Conservation (phyloP, 192 early-diverging fungal genomes). For the Linnemannia zychae region DNA sequence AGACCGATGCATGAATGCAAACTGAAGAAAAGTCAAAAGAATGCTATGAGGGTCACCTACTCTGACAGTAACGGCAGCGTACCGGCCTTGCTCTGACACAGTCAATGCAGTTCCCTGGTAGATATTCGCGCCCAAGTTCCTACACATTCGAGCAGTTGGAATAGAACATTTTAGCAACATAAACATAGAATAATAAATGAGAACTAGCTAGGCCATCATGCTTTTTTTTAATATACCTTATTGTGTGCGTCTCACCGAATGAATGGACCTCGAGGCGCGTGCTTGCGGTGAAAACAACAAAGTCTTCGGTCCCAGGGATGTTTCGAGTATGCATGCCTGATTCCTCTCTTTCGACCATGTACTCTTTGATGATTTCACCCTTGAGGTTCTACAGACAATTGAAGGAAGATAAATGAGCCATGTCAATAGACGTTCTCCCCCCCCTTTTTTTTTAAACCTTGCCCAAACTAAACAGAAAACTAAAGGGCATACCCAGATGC, state of each 20-base stretch:
- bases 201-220: background rate
- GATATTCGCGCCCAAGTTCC: background rate
- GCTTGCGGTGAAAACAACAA: background rate
- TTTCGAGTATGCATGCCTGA: background rate
- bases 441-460: background rate
- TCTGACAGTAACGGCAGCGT: background rate
- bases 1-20: background rate
- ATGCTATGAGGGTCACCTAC: background rate
- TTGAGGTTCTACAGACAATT: conserved; percentile 11
- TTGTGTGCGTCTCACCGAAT: background rate
- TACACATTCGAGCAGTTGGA: background rate
- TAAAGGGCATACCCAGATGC: conserved; percentile 17
- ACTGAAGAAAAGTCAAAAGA: background rate
- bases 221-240: background rate
- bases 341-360: background rate
- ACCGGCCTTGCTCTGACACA: background rate
- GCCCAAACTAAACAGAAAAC: background rate
- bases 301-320: conserved; percentile 26
- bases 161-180: background rate
- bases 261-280: conserved; percentile 8
- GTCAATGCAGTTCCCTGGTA: background rate
- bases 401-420: background rate
- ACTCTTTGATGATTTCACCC: conserved; percentile 18
- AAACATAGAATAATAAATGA: background rate
- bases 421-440: background rate